Conservation (phyloP, 1,139 yeast genomes). For the Candida labiduridarum region DNA sequence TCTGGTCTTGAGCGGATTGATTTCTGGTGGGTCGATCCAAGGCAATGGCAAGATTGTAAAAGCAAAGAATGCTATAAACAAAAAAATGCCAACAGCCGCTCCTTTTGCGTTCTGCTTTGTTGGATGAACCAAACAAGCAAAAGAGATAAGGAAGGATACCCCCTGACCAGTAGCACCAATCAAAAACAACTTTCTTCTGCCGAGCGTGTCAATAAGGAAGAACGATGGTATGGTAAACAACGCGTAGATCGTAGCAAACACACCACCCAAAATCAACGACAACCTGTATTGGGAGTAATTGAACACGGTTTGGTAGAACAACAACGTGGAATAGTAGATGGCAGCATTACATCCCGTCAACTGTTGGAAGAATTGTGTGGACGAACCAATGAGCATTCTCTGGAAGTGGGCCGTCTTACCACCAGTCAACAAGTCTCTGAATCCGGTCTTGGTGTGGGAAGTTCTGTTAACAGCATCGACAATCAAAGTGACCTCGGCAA, state of each 20-base stretch:
- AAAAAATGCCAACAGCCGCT: constrained; percentile 56
- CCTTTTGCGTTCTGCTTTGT: constrained; percentile 41
- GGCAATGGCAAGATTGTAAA: constrained; percentile 60
- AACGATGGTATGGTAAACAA: constrained; percentile 64
- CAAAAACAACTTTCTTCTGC: constrained; percentile 64
- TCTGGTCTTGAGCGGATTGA: constrained; percentile 63
- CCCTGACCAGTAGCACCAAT: constrained; percentile 54
- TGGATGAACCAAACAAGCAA: constrained; percentile 42
- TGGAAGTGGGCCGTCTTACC: constrained; percentile 60
- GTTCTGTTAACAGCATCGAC: constrained; percentile 46
- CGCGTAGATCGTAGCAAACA: constrained; percentile 63
- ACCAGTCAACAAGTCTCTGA: constrained; percentile 55
- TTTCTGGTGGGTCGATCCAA: constrained; percentile 65
- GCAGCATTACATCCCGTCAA: constrained; percentile 70
- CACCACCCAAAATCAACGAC: constrained; percentile 64
- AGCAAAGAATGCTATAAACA: constrained; percentile 56
- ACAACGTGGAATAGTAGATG: constrained; percentile 66
- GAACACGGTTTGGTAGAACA: constrained; percentile 55
- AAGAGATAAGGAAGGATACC: constrained; percentile 40
- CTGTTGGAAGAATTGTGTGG: constrained; percentile 59
- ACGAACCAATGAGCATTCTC: constrained; percentile 63
- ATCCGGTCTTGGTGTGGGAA: constrained; percentile 39
- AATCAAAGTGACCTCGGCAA: constrained; percentile 44
- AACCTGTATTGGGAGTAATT: constrained; percentile 48
- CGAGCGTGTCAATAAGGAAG: constrained; percentile 63